Evolutionary conservation across 2,329 filamentous ascomycete genomes (phyloP).

Genomic region (Laburnicola sp.): DNA sequence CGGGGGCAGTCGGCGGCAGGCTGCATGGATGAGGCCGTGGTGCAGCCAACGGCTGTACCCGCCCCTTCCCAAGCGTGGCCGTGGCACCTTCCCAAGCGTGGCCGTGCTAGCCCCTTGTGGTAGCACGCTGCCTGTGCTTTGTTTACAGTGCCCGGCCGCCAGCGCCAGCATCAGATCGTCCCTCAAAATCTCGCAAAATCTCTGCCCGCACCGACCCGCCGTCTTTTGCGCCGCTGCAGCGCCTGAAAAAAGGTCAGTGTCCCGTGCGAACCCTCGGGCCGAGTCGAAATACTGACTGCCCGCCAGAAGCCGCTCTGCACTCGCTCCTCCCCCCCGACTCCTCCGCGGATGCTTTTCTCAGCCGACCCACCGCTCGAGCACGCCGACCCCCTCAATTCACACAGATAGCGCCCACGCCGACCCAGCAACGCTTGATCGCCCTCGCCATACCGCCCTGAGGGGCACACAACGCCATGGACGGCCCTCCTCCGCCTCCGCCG

Average conservation of each 20-base stretch:
- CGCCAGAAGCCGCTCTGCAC: background rate
- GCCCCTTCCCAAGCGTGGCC: background rate
- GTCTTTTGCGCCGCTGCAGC: conserved; percentile 5
- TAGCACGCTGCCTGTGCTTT: conserved; percentile 9
- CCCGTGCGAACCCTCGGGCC: background rate
- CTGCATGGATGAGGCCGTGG: conserved; percentile 16
- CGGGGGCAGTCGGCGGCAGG: conserved; percentile 15
- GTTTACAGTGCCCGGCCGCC: conserved; percentile 7
- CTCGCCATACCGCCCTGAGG: conserved; percentile 26
- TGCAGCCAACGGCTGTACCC: conserved; percentile 11
- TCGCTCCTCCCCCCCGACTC: conserved; percentile 17
- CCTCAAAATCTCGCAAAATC: no score
- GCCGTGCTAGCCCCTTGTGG: conserved; percentile 1
- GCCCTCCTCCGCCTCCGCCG: conserved; percentile 77
- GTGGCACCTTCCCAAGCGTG: no score
- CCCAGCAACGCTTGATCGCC: conserved; percentile 18
- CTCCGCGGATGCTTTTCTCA: conserved; percentile 32
- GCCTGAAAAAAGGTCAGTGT: conserved; percentile 1
- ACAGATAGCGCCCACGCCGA: conserved; percentile 16
- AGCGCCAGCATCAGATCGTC: background rate
- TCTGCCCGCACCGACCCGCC: conserved; percentile 5
- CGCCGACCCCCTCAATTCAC: background rate
- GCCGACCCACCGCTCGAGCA: conserved; percentile 17
- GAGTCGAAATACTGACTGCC: background rate
- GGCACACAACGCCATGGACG: conserved; percentile 41